Base-by-base conservation (phyloP, 2,329 filamentous ascomycete species). In the Talaromyces sp. region DNA sequence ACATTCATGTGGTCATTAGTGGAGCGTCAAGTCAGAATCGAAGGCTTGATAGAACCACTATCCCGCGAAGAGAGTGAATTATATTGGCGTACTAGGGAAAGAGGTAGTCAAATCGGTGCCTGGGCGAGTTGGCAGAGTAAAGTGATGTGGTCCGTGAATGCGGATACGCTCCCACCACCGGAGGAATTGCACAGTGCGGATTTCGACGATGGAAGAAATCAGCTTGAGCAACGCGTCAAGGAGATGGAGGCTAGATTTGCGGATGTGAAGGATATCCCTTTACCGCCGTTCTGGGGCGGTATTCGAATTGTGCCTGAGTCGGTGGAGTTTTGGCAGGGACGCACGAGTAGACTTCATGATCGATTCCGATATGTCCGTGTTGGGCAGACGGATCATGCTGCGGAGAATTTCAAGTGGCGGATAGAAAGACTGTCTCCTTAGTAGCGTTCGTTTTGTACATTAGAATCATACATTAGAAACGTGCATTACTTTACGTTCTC, bases 271-370 rank as follows among this genome's bases (percentile, higher is more conserved):
- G 76, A 89, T 58, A 96, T 99, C 63, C 92, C 92, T 1, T 86
- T 97, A 52, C 94, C 94, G 3, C 87, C 89, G 9, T 97, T 96
- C 72, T 99, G 94, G 94, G 94, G 94, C 31, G 94, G 94, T 0
- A 71, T 97, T 71, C 85, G 93, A 65, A 83, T 99, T 60, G 81
- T 92, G 63, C 93, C 94, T 0, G 88, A 91, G 69, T 84, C 85
- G 66, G 82, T 99, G 51, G 94, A 99, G 81, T 99, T 99, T 72
- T 99, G 94, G 84, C 92, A 97, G 79, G 94, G 94, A 2, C 83
- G 94, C 66, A 83, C 90, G 70, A 96, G 88, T 75, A 82, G 94
- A 60, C 76, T 99, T 73, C 94, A 99, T 76, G 94, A 99, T 79
- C 87, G 94, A 22, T 97, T 99, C 72, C 82, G 86, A 61, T 97